Percentiles rank a stretch among this genome's conserved stretches.
These are phyloP conservation scores for Fusarium marasasianum DNA, from an alignment of 2,329 filamentous ascomycete species.

Conservation along the genomic window DNA sequence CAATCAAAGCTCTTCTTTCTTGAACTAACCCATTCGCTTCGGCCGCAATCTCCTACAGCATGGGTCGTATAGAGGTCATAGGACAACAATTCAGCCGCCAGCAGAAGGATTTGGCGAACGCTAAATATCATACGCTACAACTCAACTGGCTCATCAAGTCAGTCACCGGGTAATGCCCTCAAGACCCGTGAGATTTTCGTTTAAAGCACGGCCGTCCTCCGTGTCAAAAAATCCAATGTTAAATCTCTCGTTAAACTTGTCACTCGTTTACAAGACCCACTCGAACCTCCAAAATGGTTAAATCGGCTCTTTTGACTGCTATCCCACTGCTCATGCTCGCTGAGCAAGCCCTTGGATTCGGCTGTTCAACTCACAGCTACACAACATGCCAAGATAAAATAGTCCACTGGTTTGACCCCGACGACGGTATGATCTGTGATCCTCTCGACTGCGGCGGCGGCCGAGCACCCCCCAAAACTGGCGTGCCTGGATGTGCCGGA, in stretches of 20 bases:
- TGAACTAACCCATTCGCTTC: not conserved
- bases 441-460: slow-evolving; percentile 65
- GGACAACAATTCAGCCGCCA: not conserved
- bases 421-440: slow-evolving; percentile 61
- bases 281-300: slow-evolving; percentile 12
- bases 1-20: not conserved
- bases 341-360: slow-evolving; percentile 12
- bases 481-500: slow-evolving; percentile 58
- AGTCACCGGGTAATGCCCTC: not conserved
- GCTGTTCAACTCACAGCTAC: slow-evolving; percentile 27
- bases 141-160: not conserved
- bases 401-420: slow-evolving; percentile 56
- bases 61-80: not conserved
- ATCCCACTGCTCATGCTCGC: slow-evolving; percentile 18
- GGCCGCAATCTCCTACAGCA: not conserved
- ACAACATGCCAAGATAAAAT: slow-evolving; percentile 37
- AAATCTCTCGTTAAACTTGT: not conserved
- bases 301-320: not conserved
- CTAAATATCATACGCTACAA: not conserved
- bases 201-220: not conserved
- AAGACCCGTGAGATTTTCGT: not conserved
- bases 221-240: accelerated
- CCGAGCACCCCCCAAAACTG: slow-evolving; percentile 59
- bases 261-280: not conserved
- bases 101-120: not conserved